Evolutionary conservation across 2,329 filamentous ascomycete species (phyloP).

Genomic region (Macroventuria anomochaeta): DNA sequence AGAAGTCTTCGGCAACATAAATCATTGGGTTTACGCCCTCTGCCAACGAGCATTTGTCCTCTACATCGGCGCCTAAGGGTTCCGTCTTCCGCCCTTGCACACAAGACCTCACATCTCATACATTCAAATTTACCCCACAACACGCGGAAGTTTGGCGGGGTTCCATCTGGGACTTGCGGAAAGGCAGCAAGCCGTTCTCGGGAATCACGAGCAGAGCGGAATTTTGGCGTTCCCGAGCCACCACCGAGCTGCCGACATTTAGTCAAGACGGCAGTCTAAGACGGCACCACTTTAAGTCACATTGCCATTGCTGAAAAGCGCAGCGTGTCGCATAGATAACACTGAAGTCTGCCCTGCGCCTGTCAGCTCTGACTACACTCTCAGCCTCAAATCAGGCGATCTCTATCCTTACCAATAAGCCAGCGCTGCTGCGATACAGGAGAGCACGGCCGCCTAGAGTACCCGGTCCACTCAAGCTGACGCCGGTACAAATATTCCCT

Average conservation of each 20-base stretch:
- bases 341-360: neutral
- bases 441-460: slow-evolving; percentile 21
- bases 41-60: neutral
- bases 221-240: slow-evolving; percentile 21
- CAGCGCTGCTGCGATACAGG: slow-evolving; percentile 6
- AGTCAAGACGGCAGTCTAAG: slow-evolving; percentile 22
- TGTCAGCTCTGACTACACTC: slow-evolving; percentile 2
- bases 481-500: slow-evolving; percentile 35
- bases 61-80: neutral
- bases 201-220: slow-evolving; percentile 16
- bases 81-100: neutral
- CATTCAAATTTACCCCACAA: slow-evolving; percentile 1
- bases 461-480: slow-evolving; percentile 25
- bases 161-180: slow-evolving; percentile 1
- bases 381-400: slow-evolving; percentile 10
- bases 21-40: neutral
- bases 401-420: slow-evolving; percentile 15
- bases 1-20: neutral
- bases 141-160: slow-evolving; percentile 5
- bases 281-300: slow-evolving; percentile 36
- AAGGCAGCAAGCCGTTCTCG: neutral
- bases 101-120: neutral
- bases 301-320: neutral
- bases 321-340: slow-evolving; percentile 3
- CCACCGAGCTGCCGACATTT: neutral